A percentile compares a stretch with the other conserved stretches of the same genome.
Evolutionary conservation across 2,329 filamentous ascomycete species (phyloP).

Genomic region (Xylaria sp.): DNA sequence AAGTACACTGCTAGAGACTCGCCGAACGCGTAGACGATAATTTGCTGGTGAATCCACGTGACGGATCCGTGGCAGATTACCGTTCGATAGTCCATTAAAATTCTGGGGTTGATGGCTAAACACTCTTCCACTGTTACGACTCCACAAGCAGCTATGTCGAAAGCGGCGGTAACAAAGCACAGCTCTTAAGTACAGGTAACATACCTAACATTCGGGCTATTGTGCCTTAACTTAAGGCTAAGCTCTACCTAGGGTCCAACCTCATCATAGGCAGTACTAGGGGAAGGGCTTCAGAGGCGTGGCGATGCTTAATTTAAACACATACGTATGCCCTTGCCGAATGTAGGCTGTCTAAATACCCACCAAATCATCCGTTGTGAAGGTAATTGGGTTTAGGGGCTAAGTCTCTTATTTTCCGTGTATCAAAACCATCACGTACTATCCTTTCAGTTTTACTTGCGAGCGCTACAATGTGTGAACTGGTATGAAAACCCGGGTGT

Average conservation of each 20-base stretch:
- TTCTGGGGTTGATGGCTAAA: slow-evolving; percentile 22
- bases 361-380: background rate
- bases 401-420: background rate
- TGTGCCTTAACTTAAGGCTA: background rate
- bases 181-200: background rate
- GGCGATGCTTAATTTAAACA: background rate
- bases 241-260: background rate
- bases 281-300: background rate
- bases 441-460: background rate
- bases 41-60: slow-evolving; percentile 22
- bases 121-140: background rate
- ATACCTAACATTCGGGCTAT: background rate
- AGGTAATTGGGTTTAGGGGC: background rate
- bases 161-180: background rate
- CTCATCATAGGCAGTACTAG: background rate
- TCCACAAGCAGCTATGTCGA: background rate
- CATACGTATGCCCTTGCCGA: background rate
- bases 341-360: background rate
- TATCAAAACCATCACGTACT: background rate
- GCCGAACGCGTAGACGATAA: slow-evolving; percentile 15
- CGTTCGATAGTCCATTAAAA: slow-evolving; percentile 12
- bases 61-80: slow-evolving; percentile 6
- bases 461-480: background rate
- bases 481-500: background rate
- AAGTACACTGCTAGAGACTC: slow-evolving; percentile 18